Base-by-base conservation (phyloP, 768 basidiomycete genomes). In the Xerocomus brunneocitrinus region DNA sequence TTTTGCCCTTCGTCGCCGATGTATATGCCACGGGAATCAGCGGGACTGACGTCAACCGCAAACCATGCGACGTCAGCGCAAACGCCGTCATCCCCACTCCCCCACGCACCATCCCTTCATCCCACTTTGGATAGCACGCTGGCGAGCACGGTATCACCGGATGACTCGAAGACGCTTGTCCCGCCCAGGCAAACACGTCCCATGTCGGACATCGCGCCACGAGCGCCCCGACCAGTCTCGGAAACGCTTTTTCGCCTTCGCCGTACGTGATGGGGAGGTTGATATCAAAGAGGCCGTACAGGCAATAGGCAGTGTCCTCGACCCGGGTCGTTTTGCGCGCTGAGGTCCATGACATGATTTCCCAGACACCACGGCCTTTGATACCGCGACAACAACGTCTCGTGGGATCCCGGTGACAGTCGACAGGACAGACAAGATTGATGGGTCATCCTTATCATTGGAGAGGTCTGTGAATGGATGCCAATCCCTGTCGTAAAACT, bases 311-410 rank as follows among this genome's bases (percentile, higher is more conserved):
- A 1, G 52, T 49, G 14, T 71, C 69, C 42, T 71, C 70, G 27
- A 55, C 45, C 13, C 55, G 58, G 0, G 63, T 68, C 8, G 69
- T 71, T 44, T 58, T 57, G 47, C 69, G 65, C 3, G 42, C 44
- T 16, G 70, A 50, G 13, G 70, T 68, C 69, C 69, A 71, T 0
- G 58, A 60, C 58, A 70, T 62, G 52, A 64, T 63, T 47, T 70
- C 64, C 56, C 57, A 58, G 27, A 61, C 36, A 2, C 58, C 31
- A 38, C 30, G 55, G 2, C 56, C 45, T 43, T 52, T 59, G 56
- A 58, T 51, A 4, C 56, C 60, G 14, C 56, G 12, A 54, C n/a
- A 40, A 65, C 28, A 5, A 44, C 56, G 0, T 51, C 45, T 4
- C n/a, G 31, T 19, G 65, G 65, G 12, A 66, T 68, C 4, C 55